Evolutionary conservation across 345 rosid species (phyloP), one percentile per base, ranked within the genome.

Genomic region (Acer yangbiense): DNA sequence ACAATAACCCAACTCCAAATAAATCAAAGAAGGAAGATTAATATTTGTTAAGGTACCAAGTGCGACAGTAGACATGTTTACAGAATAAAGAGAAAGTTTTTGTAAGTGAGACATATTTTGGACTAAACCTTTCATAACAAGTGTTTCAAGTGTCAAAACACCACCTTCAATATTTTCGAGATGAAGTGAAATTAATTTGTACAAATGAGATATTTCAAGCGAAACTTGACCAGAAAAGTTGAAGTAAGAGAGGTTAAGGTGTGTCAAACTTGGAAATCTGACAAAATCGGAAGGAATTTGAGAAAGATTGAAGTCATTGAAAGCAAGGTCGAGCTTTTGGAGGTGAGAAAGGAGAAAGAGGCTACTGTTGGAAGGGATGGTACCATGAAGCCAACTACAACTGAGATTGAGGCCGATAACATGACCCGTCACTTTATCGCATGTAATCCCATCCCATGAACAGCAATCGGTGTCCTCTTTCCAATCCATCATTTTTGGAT

Each of bases 181-280:
- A 25, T 1, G 27, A 25, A 25, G 27, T 25, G 44, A 41, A 41
- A 41, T 6, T 6, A 50, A 48, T 43, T 64, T 35, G 0, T 76
- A 61, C 1, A 87, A 54, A 1, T 20, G 29, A 6, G 78, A 69
- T 27, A 82, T 73, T 43, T 82, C 62, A 14, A 9, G 2, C 0
- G 85, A 81, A 23, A 84, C 39, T 14, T 0, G 68, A 14, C 87
- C 81, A 0, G 17, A 9, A 39, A 69, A 77, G 4, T 1, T 0
- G 21, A 80, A 46, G 9, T 0, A 0, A 16, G 86, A 74, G 68
- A 86, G 80, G 11, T 76, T 46, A 86, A 41, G 81, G 20, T 81
- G 60, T 2, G 74, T 77, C 58, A 83, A 21, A 1, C 18, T 67
- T 0, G 65, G 2, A 0, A 83, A 74, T 7, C 0, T 2, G 55